Evolutionary conservation across 1,284 basidiomycete species (phyloP).

Genomic region (Rhodofomes roseus): DNA sequence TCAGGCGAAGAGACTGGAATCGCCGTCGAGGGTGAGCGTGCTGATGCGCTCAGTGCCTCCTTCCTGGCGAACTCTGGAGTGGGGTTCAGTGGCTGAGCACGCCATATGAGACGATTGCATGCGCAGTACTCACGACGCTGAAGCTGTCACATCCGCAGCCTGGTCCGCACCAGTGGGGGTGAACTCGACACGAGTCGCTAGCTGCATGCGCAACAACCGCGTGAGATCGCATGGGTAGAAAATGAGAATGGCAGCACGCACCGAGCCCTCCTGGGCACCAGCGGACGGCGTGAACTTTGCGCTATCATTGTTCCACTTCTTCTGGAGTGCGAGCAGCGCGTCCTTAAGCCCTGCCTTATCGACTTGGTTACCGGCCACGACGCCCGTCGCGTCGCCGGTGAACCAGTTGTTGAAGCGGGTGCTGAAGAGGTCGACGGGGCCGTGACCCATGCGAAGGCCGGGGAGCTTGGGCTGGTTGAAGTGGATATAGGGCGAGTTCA

Average conservation of each 20-base stretch:
- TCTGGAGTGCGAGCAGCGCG: slow-evolving; percentile 25
- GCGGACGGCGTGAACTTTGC: slow-evolving; percentile 16
- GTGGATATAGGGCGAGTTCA: slow-evolving; percentile 29
- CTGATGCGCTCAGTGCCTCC: slow-evolving; percentile 21
- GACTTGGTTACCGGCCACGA: slow-evolving; percentile 22
- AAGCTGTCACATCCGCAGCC: slow-evolving; percentile 1
- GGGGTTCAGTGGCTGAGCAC: neutral
- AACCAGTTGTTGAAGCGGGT: slow-evolving; percentile 27
- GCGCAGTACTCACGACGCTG: slow-evolving; percentile 2
- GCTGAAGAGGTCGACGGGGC: slow-evolving; percentile 31
- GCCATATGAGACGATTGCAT: neutral
- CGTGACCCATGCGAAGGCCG: slow-evolving; percentile 24
- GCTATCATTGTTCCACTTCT: slow-evolving; percentile 21
- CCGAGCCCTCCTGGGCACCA: slow-evolving; percentile 8
- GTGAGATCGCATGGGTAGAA: neutral
- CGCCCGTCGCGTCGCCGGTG: slow-evolving; percentile 22
- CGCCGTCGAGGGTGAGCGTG: slow-evolving; percentile 21
- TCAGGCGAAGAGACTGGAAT: slow-evolving; percentile 18
- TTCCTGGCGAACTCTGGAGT: slow-evolving; percentile 14
- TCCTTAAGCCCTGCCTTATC: slow-evolving; percentile 25
- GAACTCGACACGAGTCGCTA: neutral
- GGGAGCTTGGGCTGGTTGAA: slow-evolving; percentile 18
- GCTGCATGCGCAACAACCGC: neutral
- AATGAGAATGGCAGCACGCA: neutral
- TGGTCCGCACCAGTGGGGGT: neutral